Base-by-base conservation (phyloP, 148 eudicot species). In the Chenopodium berlandieri region DNA sequence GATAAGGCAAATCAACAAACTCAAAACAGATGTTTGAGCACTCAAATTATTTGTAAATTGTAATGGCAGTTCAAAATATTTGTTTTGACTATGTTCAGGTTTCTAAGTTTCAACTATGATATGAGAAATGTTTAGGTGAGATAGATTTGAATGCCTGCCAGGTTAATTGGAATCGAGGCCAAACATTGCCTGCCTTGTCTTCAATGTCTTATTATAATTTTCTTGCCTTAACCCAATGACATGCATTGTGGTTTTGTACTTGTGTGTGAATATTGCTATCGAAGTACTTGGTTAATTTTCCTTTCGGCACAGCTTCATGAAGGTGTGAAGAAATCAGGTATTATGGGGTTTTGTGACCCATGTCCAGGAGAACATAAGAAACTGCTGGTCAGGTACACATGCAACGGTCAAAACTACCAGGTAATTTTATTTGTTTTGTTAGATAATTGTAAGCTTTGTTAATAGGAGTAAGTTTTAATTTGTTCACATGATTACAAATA, bases 321-420 rank as follows among this genome's bases (percentile, higher is more conserved):
- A 62, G 99, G 99, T 68, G 95, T 96, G 78, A 96, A 94, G 86
- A 96, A 96, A 87, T 91, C 98, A 5, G 99, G 98, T 69, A 96
- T 96, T 54, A 96, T 96, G 99, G 99, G 99, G 19, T 96, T 94
- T 82, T 94, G 95, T 71, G 99, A 96, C 83, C 97, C 97, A 84
- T 96, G 98, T 84, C 99, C 98, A 0, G 95, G 93, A 74, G 95
- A 91, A 84, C 82, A 92, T 74, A 96, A 94, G 84, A 90, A 88
- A 75, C 83, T 96, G 82, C 79, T 82, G 34, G 88, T 96, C 31
- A 89, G 91, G 79, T 96, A 96, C 84, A 92, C 92, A 2, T 91
- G 79, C 66, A 82, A 81, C 17, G 90, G 89, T 70, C 73, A 82
- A 75, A 85, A 73, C 40, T 88, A 87, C 75, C 89, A 91, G 98